These are phyloP conservation scores for Breynia disticha DNA, from an alignment of 441 rosid genomes.

Conservation along the genomic window DNA sequence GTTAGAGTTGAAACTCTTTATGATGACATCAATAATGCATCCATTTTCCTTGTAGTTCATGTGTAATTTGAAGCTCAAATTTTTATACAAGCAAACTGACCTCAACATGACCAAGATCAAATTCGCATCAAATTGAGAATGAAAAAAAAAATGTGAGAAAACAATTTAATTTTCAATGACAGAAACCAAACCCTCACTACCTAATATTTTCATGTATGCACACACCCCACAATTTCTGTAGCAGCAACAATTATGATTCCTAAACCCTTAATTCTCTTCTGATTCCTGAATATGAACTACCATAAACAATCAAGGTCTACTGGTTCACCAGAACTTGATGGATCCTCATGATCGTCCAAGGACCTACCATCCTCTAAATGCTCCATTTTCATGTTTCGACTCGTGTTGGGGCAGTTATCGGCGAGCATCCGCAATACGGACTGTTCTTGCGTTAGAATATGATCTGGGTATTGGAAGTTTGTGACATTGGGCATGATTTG, in stretches of 20 bases:
- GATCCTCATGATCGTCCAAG: constrained; percentile 32
- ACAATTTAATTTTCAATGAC: not conserved
- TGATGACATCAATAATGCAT: too few relatives aligned
- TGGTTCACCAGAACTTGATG: constrained; percentile 29
- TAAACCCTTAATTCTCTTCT: not conserved
- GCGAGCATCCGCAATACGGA: constrained; percentile 37
- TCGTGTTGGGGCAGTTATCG: constrained; percentile 27
- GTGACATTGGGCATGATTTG: constrained; percentile 17
- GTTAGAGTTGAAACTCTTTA: too few relatives aligned
- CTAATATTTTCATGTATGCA: constrained; percentile 9
- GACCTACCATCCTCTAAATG: constrained; percentile 39
- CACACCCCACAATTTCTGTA: constrained; percentile 12
- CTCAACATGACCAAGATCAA: too few relatives aligned
- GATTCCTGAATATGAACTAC: constrained; percentile 21
- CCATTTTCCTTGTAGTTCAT: too few relatives aligned
- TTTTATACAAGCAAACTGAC: too few relatives aligned
- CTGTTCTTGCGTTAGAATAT: constrained; percentile 30
- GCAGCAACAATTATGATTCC: not conserved
- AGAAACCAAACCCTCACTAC: constrained; percentile 12
- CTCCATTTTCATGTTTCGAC: constrained; percentile 23
- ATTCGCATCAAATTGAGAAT: not conserved
- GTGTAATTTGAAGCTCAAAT: too few relatives aligned
- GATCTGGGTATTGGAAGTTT: constrained; percentile 25
- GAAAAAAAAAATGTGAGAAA: not conserved
- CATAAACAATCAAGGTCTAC: constrained; percentile 46